Evolutionary conservation across 345 rosid genomes (phyloP), one percentile per base, ranked within the genome.

Genomic region (Raphanus sativus): DNA sequence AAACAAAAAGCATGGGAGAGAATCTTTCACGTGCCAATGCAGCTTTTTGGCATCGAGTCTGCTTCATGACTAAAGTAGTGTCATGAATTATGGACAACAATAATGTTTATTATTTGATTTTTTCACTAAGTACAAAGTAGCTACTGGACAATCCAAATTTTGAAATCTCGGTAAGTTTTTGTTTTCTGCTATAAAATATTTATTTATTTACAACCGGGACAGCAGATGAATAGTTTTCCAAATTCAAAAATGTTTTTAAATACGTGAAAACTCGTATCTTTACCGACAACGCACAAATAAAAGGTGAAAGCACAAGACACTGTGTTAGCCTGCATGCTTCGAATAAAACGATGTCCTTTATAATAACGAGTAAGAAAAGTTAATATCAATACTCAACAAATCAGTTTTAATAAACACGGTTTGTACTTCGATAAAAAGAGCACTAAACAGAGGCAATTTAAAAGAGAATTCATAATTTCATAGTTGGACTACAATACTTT

Each of bases 241-340:
- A 12, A 65, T 2, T 54, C 15, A 40, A 30, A 16, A 45, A 1
- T 55, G 15, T 25, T 55, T 42, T 30, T 2, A 16, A 15, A 42
- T 10, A 69, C 62, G 76, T 71, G 76, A 34, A 77, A 65, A 65
- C 76, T 77, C 67, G 67, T 65, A 77, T 42, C 76, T 77, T 45
- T 77, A 65, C 81, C 81, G 76, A 77, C 76, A 71, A 11, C 42
- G n/a, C 25, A 45, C 11, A 67, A 66, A 70, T 16, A 17, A 77
- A 38, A 55, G n/a, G 32, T 29, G 28, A 70, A 28, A 65, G 28
- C 63, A 77, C 65, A 70, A 63, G 71, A 70, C 70, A 77, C 65
- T 77, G 65, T 21, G 3, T 50, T 15, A 17, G 38, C 52, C 71
- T 77, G 48, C 55, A 70, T 67, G 68, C 63, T 62, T 78, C 69